Conservation (phyloP, 73 alveolate species). For the Paramecium primaurelia region DNA sequence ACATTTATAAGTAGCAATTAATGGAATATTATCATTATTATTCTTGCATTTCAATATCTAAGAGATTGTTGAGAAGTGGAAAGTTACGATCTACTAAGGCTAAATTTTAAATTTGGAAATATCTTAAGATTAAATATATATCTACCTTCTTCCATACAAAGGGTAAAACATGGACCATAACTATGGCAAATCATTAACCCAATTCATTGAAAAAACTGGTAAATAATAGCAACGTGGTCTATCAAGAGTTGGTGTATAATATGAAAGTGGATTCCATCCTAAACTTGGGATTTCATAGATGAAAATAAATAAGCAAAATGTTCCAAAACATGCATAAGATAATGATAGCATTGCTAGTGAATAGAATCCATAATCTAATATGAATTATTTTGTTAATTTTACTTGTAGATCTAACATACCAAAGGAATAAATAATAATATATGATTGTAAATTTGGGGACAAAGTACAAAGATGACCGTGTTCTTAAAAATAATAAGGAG, state of each 20-base stretch:
- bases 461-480: conserved; percentile 47
- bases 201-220: conserved; percentile 49
- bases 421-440: not conserved
- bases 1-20: not conserved
- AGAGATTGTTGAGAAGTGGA: conserved; percentile 1
- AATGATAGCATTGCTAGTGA: not conserved
- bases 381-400: not conserved
- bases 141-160: conserved; percentile 44
- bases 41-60: conserved; percentile 22
- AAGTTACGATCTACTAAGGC: conserved; percentile 22
- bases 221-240: conserved; percentile 50
- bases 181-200: conserved; percentile 56
- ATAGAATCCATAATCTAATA: conserved; percentile 37
- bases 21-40: not conserved
- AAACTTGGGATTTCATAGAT: conserved; percentile 50
- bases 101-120: conserved; percentile 19
- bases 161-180: conserved; percentile 64
- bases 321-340: not conserved
- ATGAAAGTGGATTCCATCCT: conserved; percentile 43
- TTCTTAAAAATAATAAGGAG: conserved; percentile 40
- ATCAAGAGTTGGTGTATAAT: conserved; percentile 50
- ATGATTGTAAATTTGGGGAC: conserved; percentile 13
- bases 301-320: not conserved
- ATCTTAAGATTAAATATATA: not conserved
- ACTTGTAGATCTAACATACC: conserved; percentile 14